These are phyloP conservation scores for Lunasporangiospora selenospora DNA, from an alignment of 192 early-diverging fungal species.

Conservation along the genomic window DNA sequence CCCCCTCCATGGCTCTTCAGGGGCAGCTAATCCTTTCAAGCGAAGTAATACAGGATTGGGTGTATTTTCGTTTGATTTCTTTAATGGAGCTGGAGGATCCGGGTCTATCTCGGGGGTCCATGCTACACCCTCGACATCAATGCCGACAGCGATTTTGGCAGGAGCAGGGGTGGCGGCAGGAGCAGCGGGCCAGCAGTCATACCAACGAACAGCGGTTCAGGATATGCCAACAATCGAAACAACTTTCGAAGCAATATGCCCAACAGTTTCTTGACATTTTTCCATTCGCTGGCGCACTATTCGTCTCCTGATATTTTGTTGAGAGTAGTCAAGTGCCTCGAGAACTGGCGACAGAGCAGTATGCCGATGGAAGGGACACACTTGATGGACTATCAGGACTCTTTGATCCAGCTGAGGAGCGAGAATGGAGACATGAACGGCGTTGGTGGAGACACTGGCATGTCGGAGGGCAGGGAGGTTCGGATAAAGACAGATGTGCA, in stretches of 20 bases:
- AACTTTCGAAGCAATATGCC: slow-evolving; percentile 69
- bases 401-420: neutral
- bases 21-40: too few species aligned
- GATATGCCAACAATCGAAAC: slow-evolving; percentile 68
- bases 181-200: neutral
- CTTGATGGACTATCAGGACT: neutral
- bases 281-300: slow-evolving; percentile 78
- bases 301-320: slow-evolving; percentile 69
- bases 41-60: too few species aligned
- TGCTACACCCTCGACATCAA: too few species aligned
- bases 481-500: slow-evolving; percentile 72
- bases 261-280: slow-evolving; percentile 74
- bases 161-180: neutral
- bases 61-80: too few species aligned
- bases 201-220: slow-evolving; percentile 33
- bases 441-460: neutral
- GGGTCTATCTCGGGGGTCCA: slow-evolving; percentile 29
- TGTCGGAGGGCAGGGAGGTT: slow-evolving; percentile 3
- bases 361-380: neutral
- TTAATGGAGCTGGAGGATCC: slow-evolving; percentile 24
- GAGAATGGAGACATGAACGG: neutral
- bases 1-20: too few species aligned
- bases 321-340: slow-evolving; percentile 54
- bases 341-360: slow-evolving; percentile 35
- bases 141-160: slow-evolving; percentile 8